Percentiles rank a stretch among this genome's conserved stretches.
Conservation (phyloP, 352 stramenopile species). For the Saprolegnia parasitica region DNA sequence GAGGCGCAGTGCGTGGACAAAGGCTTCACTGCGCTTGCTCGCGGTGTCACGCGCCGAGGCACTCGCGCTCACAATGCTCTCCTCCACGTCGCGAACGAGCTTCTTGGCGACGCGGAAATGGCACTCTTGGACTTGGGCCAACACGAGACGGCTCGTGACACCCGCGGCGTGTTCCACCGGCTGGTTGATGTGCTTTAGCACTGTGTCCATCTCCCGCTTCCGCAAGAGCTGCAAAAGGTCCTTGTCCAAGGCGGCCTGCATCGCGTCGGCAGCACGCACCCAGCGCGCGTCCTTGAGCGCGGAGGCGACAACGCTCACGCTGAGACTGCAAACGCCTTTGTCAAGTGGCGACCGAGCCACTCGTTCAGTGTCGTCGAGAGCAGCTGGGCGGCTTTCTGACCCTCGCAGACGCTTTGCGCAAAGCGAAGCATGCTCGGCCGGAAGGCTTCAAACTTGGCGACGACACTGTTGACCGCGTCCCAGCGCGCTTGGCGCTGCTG, state of each 20-base stretch:
- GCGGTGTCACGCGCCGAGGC: neutral
- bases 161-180: neutral
- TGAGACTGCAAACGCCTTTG: neutral
- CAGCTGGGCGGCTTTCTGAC: neutral
- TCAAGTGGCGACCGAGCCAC: neutral
- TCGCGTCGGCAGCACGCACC: neutral
- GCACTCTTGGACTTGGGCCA: neutral
- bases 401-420: neutral
- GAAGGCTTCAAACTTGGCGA: neutral
- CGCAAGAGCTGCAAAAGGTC: neutral
- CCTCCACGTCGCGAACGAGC: neutral
- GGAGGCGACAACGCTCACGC: neutral
- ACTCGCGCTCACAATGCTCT: neutral
- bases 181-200: neutral
- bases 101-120: neutral
- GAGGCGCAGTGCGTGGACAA: neutral
- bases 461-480: neutral
- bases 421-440: neutral
- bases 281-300: neutral
- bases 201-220: neutral
- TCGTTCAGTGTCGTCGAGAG: neutral
- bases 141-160: neutral
- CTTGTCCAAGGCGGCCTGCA: constrained; percentile 9
- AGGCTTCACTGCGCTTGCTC: neutral
- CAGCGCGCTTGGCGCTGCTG: neutral